phyloP scores from a whole-genome alignment of 129 eudicot genomes.

The Flaveria brownii region DNA sequence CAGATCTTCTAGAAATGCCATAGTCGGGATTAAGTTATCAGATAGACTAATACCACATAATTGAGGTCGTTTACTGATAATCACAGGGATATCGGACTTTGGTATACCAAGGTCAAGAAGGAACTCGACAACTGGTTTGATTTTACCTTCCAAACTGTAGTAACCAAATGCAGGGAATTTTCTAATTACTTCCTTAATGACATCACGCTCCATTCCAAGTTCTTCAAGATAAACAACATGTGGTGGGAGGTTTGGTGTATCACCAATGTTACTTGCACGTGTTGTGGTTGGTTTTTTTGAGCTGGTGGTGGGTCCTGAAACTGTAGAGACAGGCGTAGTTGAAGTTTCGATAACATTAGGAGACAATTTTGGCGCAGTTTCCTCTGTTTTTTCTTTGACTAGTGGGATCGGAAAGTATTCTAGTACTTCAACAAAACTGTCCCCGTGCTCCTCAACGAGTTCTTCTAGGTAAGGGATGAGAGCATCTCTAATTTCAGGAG shows the following conservation, averaged over 20 bases:
- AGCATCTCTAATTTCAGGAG: conserved; percentile 83
- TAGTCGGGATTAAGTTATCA: conserved; percentile 86
- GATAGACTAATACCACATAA: conserved; percentile 88
- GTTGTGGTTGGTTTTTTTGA: conserved; percentile 60
- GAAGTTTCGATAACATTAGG: conserved; percentile 28
- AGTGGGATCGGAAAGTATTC: conserved; percentile 72
- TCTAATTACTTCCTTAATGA: conserved; percentile 61
- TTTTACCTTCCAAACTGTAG: conserved; percentile 85
- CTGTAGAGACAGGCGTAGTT: conserved; percentile 34
- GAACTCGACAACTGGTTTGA: conserved; percentile 80
- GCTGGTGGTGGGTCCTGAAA: conserved; percentile 29
- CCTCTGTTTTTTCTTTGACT: conserved; percentile 49
- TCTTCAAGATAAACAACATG: conserved; percentile 76
- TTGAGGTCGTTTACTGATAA: conserved; percentile 80
- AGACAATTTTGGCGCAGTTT: conserved; percentile 33
- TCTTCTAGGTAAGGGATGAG: conserved; percentile 76
- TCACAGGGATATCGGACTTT: conserved; percentile 67
- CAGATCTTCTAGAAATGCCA: conserved; percentile 67
- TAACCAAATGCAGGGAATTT: conserved; percentile 89
- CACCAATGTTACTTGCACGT: conserved; percentile 53
- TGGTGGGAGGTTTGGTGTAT: conserved; percentile 67
- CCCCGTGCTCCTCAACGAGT: conserved; percentile 67
- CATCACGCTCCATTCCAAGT: conserved; percentile 78
- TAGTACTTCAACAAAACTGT: conserved; percentile 54
- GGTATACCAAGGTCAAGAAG: conserved; percentile 84